Evolutionary conservation across 1,284 basidiomycete genomes (phyloP).

Genomic region (Papiliotrema laurentii): DNA sequence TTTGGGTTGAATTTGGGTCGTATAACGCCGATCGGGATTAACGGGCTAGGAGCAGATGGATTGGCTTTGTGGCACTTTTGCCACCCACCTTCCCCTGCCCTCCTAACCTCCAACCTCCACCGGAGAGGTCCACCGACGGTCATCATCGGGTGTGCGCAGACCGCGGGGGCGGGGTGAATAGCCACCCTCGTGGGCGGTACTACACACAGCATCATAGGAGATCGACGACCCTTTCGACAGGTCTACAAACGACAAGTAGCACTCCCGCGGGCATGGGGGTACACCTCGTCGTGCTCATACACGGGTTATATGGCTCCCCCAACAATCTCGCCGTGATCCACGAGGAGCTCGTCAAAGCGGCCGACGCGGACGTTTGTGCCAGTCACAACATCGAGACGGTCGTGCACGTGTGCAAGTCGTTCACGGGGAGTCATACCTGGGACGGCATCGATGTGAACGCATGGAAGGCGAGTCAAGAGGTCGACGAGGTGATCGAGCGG

Average conservation of each 20-base stretch:
- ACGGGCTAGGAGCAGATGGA: no score
- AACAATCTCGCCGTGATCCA: conserved; percentile 33
- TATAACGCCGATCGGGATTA: no score
- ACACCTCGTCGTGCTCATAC: conserved; percentile 45
- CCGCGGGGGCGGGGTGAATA: no score
- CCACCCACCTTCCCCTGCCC: no score
- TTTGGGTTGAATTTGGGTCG: no score
- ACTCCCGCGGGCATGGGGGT: conserved; percentile 7
- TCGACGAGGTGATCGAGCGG: conserved; percentile 36
- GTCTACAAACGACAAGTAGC: no score
- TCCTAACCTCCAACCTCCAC: no score
- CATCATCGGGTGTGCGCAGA: no score
- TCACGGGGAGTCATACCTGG: conserved; percentile 39
- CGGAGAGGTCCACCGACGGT: no score
- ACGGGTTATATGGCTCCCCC: conserved; percentile 44
- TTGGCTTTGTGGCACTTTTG: no score
- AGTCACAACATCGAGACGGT: conserved; percentile 14
- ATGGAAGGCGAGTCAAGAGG: conserved; percentile 30
- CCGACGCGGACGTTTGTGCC: not conserved
- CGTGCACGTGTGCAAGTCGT: conserved; percentile 23
- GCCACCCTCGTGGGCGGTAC: no score
- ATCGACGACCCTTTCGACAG: not conserved
- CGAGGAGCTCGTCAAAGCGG: conserved; percentile 21
- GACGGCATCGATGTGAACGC: conserved; percentile 49
- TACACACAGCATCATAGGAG: not conserved